These are phyloP conservation scores for Trichoderma semiorbis DNA, from an alignment of 2,329 filamentous ascomycete genomes.

Conservation along the genomic window DNA sequence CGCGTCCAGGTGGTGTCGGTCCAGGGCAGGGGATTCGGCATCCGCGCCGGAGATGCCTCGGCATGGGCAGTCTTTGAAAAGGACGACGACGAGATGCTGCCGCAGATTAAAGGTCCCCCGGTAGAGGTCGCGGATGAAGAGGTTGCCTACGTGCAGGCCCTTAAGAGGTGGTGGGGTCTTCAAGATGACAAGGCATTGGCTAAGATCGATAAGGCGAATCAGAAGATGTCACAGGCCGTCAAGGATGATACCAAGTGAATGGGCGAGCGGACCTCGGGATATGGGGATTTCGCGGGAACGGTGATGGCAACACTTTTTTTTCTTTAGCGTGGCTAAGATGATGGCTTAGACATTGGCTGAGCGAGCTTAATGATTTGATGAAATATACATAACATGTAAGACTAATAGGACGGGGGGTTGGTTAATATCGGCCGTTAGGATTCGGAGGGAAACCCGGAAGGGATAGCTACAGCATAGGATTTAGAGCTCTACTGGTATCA, in stretches of 20 bases:
- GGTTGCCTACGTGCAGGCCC: slow-evolving; percentile 44
- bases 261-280: neutral
- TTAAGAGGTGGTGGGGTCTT: slow-evolving; percentile 48
- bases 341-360: neutral
- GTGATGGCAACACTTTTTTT: neutral
- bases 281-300: neutral
- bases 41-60: slow-evolving; percentile 53
- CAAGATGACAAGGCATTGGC: slow-evolving; percentile 45
- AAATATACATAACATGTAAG: slow-evolving; percentile 5
- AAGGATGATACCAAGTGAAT: slow-evolving; percentile 26
- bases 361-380: neutral
- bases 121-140: slow-evolving; percentile 54
- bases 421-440: neutral
- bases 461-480: neutral
- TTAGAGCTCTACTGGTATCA: neutral
- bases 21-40: slow-evolving; percentile 52
- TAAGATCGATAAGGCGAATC: slow-evolving; percentile 48
- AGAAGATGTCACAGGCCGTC: slow-evolving; percentile 30
- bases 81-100: slow-evolving; percentile 36
- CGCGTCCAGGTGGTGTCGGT: slow-evolving; percentile 53
- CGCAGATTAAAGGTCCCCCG: slow-evolving; percentile 58
- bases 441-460: neutral
- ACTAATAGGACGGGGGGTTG: neutral
- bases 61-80: slow-evolving; percentile 61
- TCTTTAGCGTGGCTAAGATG: neutral